Conservation (phyloP, 441 rosid genomes). For the Populus hybrid region DNA sequence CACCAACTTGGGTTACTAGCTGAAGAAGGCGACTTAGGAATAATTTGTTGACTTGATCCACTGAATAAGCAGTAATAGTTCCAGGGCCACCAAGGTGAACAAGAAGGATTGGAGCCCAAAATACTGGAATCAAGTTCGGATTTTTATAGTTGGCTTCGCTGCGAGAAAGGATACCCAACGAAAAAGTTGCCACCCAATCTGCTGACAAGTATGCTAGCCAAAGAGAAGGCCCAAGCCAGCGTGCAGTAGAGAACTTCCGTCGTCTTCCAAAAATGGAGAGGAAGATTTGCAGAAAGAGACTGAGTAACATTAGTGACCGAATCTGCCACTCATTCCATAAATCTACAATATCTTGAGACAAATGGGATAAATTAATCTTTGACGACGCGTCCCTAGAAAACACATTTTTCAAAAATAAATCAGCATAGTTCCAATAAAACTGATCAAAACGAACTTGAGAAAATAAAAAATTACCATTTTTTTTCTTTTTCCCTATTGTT, state of each 20-base stretch:
- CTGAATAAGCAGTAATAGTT: background rate
- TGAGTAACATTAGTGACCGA: background rate
- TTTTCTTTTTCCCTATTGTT: no score
- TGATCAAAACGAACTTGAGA: background rate
- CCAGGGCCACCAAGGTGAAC: slow-evolving; percentile 26
- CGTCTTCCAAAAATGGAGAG: background rate
- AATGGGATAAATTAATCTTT: no score
- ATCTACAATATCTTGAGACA: no score
- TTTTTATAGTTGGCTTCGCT: background rate
- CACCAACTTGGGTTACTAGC: background rate
- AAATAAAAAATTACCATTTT: no score
- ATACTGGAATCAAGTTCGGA: background rate
- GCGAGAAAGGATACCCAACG: background rate
- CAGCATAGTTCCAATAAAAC: background rate
- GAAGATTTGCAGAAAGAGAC: background rate
- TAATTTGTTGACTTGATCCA: slow-evolving; percentile 4
- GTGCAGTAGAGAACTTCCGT: background rate
- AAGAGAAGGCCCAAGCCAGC: background rate
- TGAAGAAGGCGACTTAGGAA: slow-evolving; percentile 10
- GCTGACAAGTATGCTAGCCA: background rate
- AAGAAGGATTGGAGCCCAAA: slow-evolving; percentile 24
- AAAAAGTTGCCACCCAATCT: background rate
- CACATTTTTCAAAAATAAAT: no score
- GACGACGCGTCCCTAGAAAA: background rate
- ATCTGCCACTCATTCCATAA: background rate